Conservation (phyloP, 2,329 filamentous ascomycete species). For the Nemania diffusa region DNA sequence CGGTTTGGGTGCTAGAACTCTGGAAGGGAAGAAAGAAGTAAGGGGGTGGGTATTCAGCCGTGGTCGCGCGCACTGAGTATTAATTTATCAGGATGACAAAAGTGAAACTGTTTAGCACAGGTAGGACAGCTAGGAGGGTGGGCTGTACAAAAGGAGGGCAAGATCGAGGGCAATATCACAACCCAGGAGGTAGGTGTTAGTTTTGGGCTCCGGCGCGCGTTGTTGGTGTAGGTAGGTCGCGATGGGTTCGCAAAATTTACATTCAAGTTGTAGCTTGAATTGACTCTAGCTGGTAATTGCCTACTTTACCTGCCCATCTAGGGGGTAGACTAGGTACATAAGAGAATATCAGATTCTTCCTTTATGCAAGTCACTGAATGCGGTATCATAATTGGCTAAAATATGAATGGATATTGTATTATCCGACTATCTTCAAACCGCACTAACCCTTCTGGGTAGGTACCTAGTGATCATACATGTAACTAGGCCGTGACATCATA, state of each 20-base stretch:
- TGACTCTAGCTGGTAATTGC: not conserved
- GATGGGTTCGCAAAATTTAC: constrained; percentile 30
- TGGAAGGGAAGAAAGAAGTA: constrained; percentile 6
- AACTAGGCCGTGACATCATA: constrained; percentile 29
- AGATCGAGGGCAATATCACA: not conserved
- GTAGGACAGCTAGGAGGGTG: not conserved
- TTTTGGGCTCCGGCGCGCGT: constrained; percentile 33
- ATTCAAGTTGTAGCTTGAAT: not conserved
- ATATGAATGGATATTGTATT: constrained; percentile 33
- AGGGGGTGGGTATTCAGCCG: constrained; percentile 17
- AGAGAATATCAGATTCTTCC: constrained; percentile 31
- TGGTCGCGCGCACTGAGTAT: not conserved
- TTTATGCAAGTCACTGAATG: constrained; percentile 13
- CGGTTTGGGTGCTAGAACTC: not conserved
- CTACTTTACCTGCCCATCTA: not conserved
- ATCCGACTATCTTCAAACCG: constrained; percentile 14
- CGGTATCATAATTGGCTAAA: constrained; percentile 22
- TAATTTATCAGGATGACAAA: not conserved
- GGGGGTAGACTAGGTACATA: not conserved
- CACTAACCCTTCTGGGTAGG: constrained; percentile 19
- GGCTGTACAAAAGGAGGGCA: not conserved
- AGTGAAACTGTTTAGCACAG: too few relatives aligned
- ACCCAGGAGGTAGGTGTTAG: not conserved
- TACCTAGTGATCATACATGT: not conserved
- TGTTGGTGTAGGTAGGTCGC: constrained; percentile 24